Conservation (phyloP, 1,284 basidiomycete species). For the Testicularia cyperi region DNA sequence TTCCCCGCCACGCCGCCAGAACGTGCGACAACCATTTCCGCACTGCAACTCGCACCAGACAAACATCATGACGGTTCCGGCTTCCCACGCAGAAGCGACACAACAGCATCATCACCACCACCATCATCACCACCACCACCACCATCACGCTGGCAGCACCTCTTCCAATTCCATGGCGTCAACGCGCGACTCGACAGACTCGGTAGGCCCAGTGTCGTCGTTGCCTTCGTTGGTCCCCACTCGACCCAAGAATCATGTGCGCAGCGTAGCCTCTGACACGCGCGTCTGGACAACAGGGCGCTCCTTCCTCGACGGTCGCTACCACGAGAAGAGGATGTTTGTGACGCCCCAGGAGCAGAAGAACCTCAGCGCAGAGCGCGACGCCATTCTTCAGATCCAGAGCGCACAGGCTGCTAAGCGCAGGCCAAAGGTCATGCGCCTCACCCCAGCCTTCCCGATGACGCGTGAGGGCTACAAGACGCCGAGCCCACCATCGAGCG, state of each 20-base stretch:
- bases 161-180: slow-evolving; percentile 4
- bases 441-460: slow-evolving; percentile 40
- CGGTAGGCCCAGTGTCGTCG: too few species aligned
- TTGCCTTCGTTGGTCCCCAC: slow-evolving; percentile 6
- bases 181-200: slow-evolving; percentile 2
- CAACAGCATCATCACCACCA: neutral
- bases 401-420: slow-evolving; percentile 39
- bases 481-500: slow-evolving; percentile 32
- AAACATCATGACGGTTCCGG: slow-evolving; percentile 23
- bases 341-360: slow-evolving; percentile 17
- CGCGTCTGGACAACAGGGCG: slow-evolving; percentile 24
- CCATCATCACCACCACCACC: neutral
- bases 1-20: neutral
- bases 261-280: slow-evolving; percentile 31
- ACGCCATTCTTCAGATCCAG: slow-evolving; percentile 31
- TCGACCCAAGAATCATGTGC: slow-evolving; percentile 36
- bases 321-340: slow-evolving; percentile 23
- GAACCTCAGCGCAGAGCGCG: slow-evolving; percentile 24
- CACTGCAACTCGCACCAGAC: neutral
- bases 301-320: slow-evolving; percentile 22
- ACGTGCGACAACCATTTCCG: slow-evolving; percentile 1
- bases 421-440: slow-evolving; percentile 42
- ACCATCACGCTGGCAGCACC: too few species aligned
- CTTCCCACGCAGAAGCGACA: slow-evolving; percentile 12
- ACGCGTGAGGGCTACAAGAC: slow-evolving; percentile 15